Conservation (phyloP, 73 alveolate genomes). For the Uronychia setigera region DNA sequence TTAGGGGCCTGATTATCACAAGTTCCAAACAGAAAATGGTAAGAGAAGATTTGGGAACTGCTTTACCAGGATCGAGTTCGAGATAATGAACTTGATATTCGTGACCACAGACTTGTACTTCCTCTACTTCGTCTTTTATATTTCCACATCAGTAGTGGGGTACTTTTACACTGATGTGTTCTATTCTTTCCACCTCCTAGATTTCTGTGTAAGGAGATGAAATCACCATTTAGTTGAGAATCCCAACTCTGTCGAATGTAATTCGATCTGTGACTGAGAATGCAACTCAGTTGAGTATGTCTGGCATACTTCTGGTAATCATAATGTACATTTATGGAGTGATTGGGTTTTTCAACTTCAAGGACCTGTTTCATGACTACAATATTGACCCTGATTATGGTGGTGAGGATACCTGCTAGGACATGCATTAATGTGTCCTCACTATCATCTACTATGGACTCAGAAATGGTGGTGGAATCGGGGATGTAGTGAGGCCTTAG, state of each 20-base stretch:
- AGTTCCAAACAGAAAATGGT: conserved; percentile 43
- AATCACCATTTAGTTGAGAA: not conserved
- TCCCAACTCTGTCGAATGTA: conserved; percentile 24
- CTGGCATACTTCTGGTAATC: conserved; percentile 15
- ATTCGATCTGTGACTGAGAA: conserved; percentile 12
- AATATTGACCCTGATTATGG: conserved; percentile 29
- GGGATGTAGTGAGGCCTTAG: conserved; percentile 78
- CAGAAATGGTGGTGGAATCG: conserved; percentile 98
- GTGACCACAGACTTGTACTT: conserved; percentile 46
- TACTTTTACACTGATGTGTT: conserved; percentile 29
- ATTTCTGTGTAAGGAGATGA: conserved; percentile 18
- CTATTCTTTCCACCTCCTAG: conserved; percentile 54
- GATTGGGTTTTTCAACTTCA: conserved; percentile 55
- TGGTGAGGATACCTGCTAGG: conserved; percentile 68
- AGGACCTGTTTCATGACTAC: conserved; percentile 33
- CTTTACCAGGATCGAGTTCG: conserved; percentile 38
- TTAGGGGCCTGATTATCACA: conserved; percentile 59
- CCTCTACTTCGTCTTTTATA: conserved; percentile 56
- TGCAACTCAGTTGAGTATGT: not conserved
- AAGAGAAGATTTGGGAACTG: conserved; percentile 47
- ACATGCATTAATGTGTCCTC: conserved; percentile 81
- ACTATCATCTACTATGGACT: conserved; percentile 85
- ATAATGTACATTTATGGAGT: conserved; percentile 43
- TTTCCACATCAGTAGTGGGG: conserved; percentile 48
- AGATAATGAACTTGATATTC: conserved; percentile 34